Evolutionary conservation across 176 grass and related monocot genomes (phyloP), one percentile per base, ranked within the genome.

Genomic region (Olyra latifolia): DNA sequence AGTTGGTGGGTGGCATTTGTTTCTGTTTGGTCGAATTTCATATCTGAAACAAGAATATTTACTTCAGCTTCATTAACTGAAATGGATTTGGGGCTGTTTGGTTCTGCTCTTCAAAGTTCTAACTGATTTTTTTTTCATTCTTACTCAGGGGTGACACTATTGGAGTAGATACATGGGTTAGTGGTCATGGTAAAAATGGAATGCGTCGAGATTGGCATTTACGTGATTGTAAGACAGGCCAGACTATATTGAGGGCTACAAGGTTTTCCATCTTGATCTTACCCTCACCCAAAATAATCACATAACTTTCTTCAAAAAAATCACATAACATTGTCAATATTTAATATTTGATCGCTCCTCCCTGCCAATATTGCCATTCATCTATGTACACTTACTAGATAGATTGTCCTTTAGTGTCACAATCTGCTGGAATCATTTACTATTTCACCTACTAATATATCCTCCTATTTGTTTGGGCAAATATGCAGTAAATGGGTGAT

Each of bases 171-270:
- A 94, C 89, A 81, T 94, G 89, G 89, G 89, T 89, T 44, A 80
- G 71, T 61, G 59, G 64, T 27, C 64, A 84, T 79, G 89, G 92
- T 32, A 94, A 89, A 87, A 91, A 94, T 70, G 92, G 89, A 43
- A 89, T 94, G 86, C 76, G 88, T 0, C 77, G 92, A 70, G 89
- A 91, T 82, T 91, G 89, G 89, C 89, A 94, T 86, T 60, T 91
- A 57, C 70, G 72, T 66, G 92, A 94, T 55, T 79, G 67, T 69
- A 86, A 50, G n/a, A 83, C 85, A 48, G 86, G 86, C 1, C 89
- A 82, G 45, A 94, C 83, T 48, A 84, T 91, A 58, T 62, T 91
- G 84, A 79, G 76, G 54, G 89, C 92, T 53, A 91, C 79, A 19
- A 94, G 92, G 92, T 77, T 49, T 72, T 46, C 2, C 10, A 71